Evolutionary conservation across 2,329 filamentous ascomycete species (phyloP), one percentile per base, ranked within the genome.

Genomic region (Cordyceps pruinosa): DNA sequence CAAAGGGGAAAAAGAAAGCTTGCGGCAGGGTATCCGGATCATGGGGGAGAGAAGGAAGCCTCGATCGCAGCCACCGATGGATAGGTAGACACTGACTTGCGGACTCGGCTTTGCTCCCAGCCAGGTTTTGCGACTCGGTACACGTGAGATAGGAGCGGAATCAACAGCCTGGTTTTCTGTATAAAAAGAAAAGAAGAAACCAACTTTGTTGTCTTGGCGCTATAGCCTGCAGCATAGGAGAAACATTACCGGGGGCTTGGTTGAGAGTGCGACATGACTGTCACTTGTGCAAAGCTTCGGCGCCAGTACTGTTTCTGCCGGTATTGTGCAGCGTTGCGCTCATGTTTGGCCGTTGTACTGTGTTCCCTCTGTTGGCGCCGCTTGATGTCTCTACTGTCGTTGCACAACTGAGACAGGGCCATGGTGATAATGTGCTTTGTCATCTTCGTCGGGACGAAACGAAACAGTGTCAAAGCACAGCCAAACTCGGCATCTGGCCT

Each of bases 321-420:
- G n/a, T 47, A 26, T 32, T 5, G 28, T 32, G 6, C 6, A 5
- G 10, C 28, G 10, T 25, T 32, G 32, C 49, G 10, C 26, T 30
- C n/a, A 28, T 41, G 6, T 52, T 41, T 25, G 19, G 19, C 17
- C 19, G 13, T 28, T 19, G 15, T 6, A 12, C 30, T 6, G 6
- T 32, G 6, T 6, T 12, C 30, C 30, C 30, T 12, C 30, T 32
- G 30, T 32, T 32, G 30, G n/a, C n/a, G 30, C 30, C 30, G 12
- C 4, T 26, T 23, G 10, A 42, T 10, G 5, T 2, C 21, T 23
- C 10, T 5, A 23, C 39, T 25, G 39, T 15, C 21, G 39, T 13
- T n/a, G n/a, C n/a, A 17, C 34, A 30, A 56, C 52, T 56, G 52
- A 56, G 52, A 56, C 52, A 56, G 44, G 32, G 32, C 32, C 52